These are phyloP conservation scores for Saccharomycopsis sp. DNA, from an alignment of 805 yeast genomes.

Conservation along the genomic window DNA sequence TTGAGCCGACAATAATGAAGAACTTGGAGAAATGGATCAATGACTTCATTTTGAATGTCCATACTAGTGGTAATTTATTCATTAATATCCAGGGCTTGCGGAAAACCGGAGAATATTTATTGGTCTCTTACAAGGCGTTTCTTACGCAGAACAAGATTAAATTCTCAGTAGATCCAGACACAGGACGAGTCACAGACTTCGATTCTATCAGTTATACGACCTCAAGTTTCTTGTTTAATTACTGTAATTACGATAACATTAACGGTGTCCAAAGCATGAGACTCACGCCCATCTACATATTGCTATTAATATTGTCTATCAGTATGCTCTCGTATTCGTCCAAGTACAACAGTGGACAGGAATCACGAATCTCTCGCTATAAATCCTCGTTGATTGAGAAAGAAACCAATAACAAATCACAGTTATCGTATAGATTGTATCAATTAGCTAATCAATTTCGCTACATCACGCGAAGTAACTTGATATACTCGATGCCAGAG, in stretches of 20 bases:
- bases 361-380: constrained; percentile 10
- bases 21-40: constrained; percentile 13
- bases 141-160: neutral
- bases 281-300: constrained; percentile 10
- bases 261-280: neutral
- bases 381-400: constrained; percentile 10
- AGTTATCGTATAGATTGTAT: constrained; percentile 12
- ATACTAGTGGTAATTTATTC: constrained; percentile 19
- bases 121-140: constrained; percentile 7
- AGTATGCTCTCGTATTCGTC: constrained; percentile 9
- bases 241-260: constrained; percentile 1
- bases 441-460: constrained; percentile 5
- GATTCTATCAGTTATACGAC: neutral
- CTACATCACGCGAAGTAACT: neutral
- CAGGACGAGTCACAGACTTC: constrained; percentile 1
- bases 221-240: constrained; percentile 10
- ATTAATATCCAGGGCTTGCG: constrained; percentile 11
- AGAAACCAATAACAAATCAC: constrained; percentile 6
- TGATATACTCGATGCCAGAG: neutral
- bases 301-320: constrained; percentile 8
- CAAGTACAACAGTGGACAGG: constrained; percentile 8
- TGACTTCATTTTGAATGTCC: constrained; percentile 18
- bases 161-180: neutral
- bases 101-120: constrained; percentile 3
- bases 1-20: constrained; percentile 16